Conservation (phyloP, 805 yeast species). For the Vanderwaltozyma verrucispora region DNA sequence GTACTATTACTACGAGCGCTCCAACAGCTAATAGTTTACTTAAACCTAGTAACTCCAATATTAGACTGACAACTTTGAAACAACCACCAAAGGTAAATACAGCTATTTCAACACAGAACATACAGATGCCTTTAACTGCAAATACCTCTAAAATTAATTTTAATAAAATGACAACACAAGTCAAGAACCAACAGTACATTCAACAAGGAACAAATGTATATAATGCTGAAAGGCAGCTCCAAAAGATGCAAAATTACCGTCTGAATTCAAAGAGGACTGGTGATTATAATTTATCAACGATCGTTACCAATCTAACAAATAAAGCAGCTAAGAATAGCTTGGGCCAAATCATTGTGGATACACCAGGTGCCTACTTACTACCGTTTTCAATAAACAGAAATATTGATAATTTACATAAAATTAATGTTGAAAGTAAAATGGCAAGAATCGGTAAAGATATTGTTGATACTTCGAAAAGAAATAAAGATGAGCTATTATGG, state of each 20-base stretch:
- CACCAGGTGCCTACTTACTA: constrained; percentile 21
- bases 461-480: constrained; percentile 10
- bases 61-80: constrained; percentile 11
- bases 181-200: not conserved
- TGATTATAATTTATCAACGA: constrained; percentile 14
- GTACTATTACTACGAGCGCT: constrained; percentile 16
- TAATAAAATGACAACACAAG: not conserved
- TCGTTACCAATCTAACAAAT: constrained; percentile 17
- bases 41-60: constrained; percentile 14
- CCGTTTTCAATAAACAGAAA: constrained; percentile 22
- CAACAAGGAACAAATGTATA: not conserved
- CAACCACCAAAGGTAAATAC: constrained; percentile 3
- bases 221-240: not conserved
- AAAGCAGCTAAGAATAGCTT: constrained; percentile 16
- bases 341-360: constrained; percentile 18
- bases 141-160: not conserved
- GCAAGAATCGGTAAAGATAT: constrained; percentile 19
- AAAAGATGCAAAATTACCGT: constrained; percentile 5
- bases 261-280: constrained; percentile 9
- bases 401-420: constrained; percentile 27
- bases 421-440: constrained; percentile 22
- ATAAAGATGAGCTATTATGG: constrained; percentile 44
- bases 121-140: not conserved
- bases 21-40: constrained; percentile 14
- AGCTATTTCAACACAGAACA: not conserved